Base-by-base conservation (phyloP, 495 filamentous ascomycete genomes). In the Penicillium ucsense region DNA sequence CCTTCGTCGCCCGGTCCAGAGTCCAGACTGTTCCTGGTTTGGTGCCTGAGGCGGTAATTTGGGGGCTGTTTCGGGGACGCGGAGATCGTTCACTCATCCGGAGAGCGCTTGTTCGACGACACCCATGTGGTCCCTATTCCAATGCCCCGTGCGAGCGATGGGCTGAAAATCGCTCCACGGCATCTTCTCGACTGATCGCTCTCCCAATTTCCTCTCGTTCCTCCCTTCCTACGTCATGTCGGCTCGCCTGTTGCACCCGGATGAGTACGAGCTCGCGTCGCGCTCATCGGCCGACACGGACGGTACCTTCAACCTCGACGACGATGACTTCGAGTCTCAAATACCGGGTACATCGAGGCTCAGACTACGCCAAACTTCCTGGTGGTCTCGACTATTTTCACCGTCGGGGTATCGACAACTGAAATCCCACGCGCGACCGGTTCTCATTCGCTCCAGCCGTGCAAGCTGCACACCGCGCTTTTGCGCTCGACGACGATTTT, bases 401-500 rank as follows among this genome's bases (percentile, higher is more conserved):
- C 59, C 57, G 44, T 53, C 56, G 20, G 60, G 63, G n/a, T 71
- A 71, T 43, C 60, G 57, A 49, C 64, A 59, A 29, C 43, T 66
- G 29, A 64, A 67, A 42, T 51, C 57, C 8, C 49, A 47, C 31
- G 54, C 61, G 27, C 49, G 61, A 46, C 62, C 65, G 3, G 49
- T 61, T 12, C 41, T 62, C 41, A 56, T 56, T 35, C 35, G 49
- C 20, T 56, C 61, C 4, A 44, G 50, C 20, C 60, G 66, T 12
- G 56, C 59, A 6, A 54, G 49, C 41, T 66, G 59, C 47, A 43
- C 53, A 31, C 64, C 62, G 34, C 62, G 60, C 33, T 73, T 67
- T 47, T 72, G 73, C 33, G 78, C 76, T 44, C 84, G 76, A 42
- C 84, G 78, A 50, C 74, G 78, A 54, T 88, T 79, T 46, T 85